Evolutionary conservation across 2,329 filamentous ascomycete genomes (phyloP), one percentile per base, ranked within the genome.

Genomic region (Knufia fluminis): DNA sequence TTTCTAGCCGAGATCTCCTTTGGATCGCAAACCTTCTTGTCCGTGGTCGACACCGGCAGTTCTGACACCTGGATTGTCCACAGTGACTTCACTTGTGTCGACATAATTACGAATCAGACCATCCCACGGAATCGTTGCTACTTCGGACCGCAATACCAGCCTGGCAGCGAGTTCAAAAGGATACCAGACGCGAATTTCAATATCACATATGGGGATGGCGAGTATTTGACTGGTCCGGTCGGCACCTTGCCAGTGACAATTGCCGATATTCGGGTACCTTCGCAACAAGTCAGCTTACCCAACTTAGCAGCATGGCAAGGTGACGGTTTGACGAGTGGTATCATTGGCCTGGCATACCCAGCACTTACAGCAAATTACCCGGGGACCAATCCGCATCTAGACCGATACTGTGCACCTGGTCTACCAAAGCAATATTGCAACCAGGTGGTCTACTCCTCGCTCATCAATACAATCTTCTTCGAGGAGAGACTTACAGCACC

Each of bases 311-410:
- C 62, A 10, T 73, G 68, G 63, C 58, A 64, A 16, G 72, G 72
- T 7, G 71, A 76, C 49, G 65, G 63, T 1, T 60, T 66, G 17
- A 70, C 71, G 1, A 70, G 68, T 22, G 76, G 76, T 2, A 60
- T 78, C 1, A 55, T 79, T 3, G 76, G 76, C 1, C 64, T 79
- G 10, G 73, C 66, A 1, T 78, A 75, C 56, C 69, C 72, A 6
- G 63, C 67, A 12, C 56, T 77, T 36, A 77, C 74, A 0, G 69
- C 67, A 19, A 66, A 69, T 2, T 61, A 65, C 26, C 53, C 56
- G 3, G 56, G 48, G 16, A 57, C 54, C 17, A 38, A 52, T 22
- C 46, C 52, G 3, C 45, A 47, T 20, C 6, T 20, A 4, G 44
- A 23, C 23, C n/a, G 10, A 19, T 46, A 46, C 31, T 46, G 44